Evolutionary conservation across 1,284 basidiomycete species (phyloP).

Genomic region (Irpex rosettiformis): DNA sequence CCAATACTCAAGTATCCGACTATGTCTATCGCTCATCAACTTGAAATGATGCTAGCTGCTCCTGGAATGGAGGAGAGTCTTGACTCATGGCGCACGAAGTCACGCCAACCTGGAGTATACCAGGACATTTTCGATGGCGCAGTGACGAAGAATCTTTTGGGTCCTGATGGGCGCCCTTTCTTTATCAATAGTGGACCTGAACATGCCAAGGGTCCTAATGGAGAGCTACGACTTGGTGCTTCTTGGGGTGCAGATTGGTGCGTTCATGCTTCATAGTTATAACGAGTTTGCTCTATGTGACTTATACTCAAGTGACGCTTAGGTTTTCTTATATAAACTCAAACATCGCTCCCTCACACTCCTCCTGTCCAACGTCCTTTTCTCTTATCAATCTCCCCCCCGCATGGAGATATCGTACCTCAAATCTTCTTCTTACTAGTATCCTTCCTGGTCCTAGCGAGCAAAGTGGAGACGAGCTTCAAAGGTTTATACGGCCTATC

Average conservation of each 20-base stretch:
- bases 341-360: slow-evolving; percentile 30
- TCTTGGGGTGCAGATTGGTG: slow-evolving; percentile 27
- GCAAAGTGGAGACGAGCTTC: slow-evolving; percentile 28
- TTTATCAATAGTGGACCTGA: slow-evolving; percentile 16
- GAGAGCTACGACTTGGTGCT: slow-evolving; percentile 24
- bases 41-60: slow-evolving; percentile 14
- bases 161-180: slow-evolving; percentile 18
- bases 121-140: slow-evolving; percentile 24
- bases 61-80: slow-evolving; percentile 21
- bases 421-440: slow-evolving; percentile 27
- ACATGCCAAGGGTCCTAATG: slow-evolving; percentile 1
- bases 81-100: slow-evolving; percentile 16
- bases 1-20: slow-evolving; percentile 15
- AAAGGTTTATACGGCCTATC: slow-evolving; percentile 25
- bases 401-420: slow-evolving; percentile 25
- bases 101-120: slow-evolving; percentile 14
- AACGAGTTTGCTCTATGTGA: no score
- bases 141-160: slow-evolving; percentile 17
- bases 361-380: slow-evolving; percentile 23
- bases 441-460: slow-evolving; percentile 37
- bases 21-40: slow-evolving; percentile 13
- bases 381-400: slow-evolving; percentile 5
- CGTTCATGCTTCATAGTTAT: neutral
- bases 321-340: slow-evolving; percentile 34
- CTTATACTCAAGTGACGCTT: neutral